phyloP scores from a whole-genome alignment of 1,284 basidiomycete genomes.

The Ustilago cynodontis region DNA sequence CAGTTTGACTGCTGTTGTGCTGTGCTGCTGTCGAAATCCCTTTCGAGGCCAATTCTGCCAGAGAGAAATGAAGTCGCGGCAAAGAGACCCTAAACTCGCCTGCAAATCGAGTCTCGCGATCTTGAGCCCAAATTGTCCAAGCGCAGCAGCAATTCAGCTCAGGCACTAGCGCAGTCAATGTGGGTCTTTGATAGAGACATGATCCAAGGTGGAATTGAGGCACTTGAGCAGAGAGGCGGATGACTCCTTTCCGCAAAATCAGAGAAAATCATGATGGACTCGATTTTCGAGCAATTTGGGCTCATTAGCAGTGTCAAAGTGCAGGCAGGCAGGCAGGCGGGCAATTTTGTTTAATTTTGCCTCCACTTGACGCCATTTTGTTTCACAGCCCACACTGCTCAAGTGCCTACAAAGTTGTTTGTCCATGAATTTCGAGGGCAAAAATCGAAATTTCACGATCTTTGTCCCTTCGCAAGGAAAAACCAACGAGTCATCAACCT shows the following conservation, averaged over 20 bases:
- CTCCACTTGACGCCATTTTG: slow-evolving; percentile 5
- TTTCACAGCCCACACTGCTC: not conserved
- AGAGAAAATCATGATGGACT: too few relatives aligned
- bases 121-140: not conserved
- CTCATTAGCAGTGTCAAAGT: too few relatives aligned
- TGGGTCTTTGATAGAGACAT: too few relatives aligned
- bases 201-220: too few relatives aligned
- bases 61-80: not conserved
- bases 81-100: slow-evolving; percentile 2
- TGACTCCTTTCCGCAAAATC: slow-evolving; percentile 41
- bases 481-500: slow-evolving; percentile 18
- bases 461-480: slow-evolving; percentile 1
- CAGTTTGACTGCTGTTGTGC: not conserved
- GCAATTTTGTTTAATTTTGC: slow-evolving; percentile 11
- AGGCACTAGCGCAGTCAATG: slow-evolving; percentile 1
- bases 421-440: not conserved
- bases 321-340: not conserved
- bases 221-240: slow-evolving; percentile 10
- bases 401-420: not conserved
- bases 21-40: not conserved
- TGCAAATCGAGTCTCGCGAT: slow-evolving; percentile 1
- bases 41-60: too few relatives aligned
- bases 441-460: slow-evolving; percentile 35
- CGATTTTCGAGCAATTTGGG: too few relatives aligned
- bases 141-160: not conserved